Evolutionary conservation across 169 alveolate species (phyloP).

Genomic region (Blepharisma undulans): DNA sequence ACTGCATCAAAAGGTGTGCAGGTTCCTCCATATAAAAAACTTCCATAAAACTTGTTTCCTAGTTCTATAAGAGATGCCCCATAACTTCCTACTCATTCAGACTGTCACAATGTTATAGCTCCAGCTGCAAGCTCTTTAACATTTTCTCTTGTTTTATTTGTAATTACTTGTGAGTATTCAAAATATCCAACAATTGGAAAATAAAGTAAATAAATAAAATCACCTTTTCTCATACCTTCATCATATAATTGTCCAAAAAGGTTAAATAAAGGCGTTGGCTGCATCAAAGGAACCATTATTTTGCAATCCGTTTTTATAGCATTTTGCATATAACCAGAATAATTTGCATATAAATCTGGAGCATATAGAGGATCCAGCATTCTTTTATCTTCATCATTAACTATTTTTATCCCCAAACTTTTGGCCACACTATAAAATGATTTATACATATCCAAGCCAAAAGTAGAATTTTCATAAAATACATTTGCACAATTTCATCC

Average conservation of each 20-base stretch:
- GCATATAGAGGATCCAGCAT: neutral
- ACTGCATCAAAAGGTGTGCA: conserved; percentile 20
- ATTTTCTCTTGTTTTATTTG: neutral
- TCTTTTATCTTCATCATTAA: neutral
- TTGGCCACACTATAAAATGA: neutral
- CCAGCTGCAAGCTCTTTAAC: neutral
- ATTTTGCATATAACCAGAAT: neutral
- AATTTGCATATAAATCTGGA: neutral
- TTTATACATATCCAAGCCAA: neutral
- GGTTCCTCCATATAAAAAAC: neutral
- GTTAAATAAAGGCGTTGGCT: neutral
- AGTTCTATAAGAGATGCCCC: neutral
- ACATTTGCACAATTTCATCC: neutral
- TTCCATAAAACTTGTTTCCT: neutral
- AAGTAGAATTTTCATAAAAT: neutral
- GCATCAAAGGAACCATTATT: neutral
- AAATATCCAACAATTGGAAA: neutral
- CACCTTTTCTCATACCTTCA: neutral
- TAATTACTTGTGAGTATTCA: neutral
- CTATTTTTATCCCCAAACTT: neutral
- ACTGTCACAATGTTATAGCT: neutral
- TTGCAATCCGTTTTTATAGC: neutral
- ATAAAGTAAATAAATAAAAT: neutral
- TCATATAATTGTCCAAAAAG: neutral
- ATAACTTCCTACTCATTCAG: neutral